Evolutionary conservation across 768 basidiomycete species (phyloP).

Genomic region (Calocybe cyanea): DNA sequence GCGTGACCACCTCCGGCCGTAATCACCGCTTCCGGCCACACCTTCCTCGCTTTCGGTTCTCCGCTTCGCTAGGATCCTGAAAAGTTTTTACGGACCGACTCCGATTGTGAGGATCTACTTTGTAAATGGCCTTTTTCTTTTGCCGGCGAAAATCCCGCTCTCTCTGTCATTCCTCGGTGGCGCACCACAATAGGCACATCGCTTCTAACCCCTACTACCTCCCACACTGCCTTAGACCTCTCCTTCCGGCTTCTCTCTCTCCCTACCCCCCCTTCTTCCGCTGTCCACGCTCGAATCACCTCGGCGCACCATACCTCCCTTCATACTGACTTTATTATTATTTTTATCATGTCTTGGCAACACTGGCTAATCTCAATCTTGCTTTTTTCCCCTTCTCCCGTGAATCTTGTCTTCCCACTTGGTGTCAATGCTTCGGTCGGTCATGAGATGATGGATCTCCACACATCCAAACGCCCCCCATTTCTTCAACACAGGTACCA

Average conservation of each 20-base stretch:
- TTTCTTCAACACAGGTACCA: background rate
- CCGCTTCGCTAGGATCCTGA: constrained; percentile 1
- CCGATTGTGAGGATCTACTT: constrained; percentile 8
- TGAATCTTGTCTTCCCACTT: background rate
- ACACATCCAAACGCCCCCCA: background rate
- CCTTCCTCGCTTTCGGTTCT: constrained; percentile 4
- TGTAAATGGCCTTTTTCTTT: constrained; percentile 6
- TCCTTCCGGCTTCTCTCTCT: background rate
- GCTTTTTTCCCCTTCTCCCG: constrained; percentile 1
- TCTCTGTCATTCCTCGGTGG: background rate
- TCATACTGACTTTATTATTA: background rate
- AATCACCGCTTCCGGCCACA: constrained; percentile 5
- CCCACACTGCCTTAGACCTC: background rate
- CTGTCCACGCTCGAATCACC: background rate
- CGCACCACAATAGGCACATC: background rate
- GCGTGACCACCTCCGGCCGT: background rate
- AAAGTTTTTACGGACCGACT: constrained; percentile 3
- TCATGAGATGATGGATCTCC: background rate
- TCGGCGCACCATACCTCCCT: background rate
- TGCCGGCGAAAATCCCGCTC: constrained; percentile 20
- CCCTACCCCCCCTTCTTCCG: background rate
- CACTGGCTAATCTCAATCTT: background rate
- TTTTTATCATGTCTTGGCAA: background rate
- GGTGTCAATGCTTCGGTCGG: background rate
- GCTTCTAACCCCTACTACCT: background rate